Conservation (phyloP, 495 filamentous ascomycete genomes). For the Penicillium canescens region DNA sequence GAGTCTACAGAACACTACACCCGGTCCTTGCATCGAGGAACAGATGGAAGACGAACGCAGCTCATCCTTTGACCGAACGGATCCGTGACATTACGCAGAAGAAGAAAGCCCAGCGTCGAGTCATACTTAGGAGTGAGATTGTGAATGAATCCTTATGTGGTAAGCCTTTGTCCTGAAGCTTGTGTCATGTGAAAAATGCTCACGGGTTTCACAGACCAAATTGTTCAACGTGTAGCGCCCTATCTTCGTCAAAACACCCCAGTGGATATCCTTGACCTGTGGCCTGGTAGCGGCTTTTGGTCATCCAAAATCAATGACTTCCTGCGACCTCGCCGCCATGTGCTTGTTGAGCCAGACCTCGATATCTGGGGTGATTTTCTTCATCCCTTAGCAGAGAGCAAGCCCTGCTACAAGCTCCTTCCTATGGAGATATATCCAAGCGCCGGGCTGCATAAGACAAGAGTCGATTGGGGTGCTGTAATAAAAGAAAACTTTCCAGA, state of each 20-base stretch:
- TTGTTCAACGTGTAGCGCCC: constrained; percentile 53
- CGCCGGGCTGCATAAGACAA: constrained; percentile 15
- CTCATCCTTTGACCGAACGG: too few relatives aligned
- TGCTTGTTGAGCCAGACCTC: constrained; percentile 70
- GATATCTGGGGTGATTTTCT: constrained; percentile 57
- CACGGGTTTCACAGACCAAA: constrained; percentile 40
- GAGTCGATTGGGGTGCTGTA: constrained; percentile 48
- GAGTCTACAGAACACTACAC: too few relatives aligned
- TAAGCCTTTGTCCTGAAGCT: constrained; percentile 30
- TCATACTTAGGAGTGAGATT: constrained; percentile 32
- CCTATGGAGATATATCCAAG: constrained; percentile 38
- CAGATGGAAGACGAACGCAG: too few relatives aligned
- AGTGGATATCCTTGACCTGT: constrained; percentile 81
- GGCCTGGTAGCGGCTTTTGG: constrained; percentile 73
- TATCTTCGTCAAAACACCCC: constrained; percentile 62
- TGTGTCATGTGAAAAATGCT: background rate
- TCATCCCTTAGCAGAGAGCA: constrained; percentile 57
- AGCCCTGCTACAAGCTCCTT: constrained; percentile 54
- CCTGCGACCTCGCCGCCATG: constrained; percentile 74
- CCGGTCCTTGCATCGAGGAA: too few relatives aligned
- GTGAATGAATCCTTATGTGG: constrained; percentile 62
- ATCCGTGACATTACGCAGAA: too few relatives aligned
- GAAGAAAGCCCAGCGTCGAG: too few relatives aligned
- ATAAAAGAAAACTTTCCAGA: constrained; percentile 43
- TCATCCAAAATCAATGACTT: constrained; percentile 73